Evolutionary conservation across 306 rosid species (phyloP), one percentile per base, ranked within the genome.

Genomic region (Crotalaria pallida): DNA sequence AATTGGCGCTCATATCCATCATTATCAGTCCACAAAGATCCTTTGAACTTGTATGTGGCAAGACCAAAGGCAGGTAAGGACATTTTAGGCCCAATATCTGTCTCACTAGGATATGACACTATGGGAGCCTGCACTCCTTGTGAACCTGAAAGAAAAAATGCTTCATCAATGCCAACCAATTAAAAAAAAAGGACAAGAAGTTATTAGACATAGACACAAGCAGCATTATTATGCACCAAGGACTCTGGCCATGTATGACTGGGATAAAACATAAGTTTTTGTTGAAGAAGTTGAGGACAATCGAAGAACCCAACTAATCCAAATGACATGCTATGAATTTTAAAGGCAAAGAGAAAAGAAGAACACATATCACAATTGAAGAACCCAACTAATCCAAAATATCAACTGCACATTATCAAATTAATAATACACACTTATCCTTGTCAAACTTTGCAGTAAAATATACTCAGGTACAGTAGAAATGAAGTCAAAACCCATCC

Each of bases 41-140:
- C 89, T 81, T 70, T 88, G 75, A 86, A 84, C 80, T 88, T 88
- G 91, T 88, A 84, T 1, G 96, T 82, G 52, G 96, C 89, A 79
- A 88, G 80, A 76, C 96, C 96, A 74, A 86, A 80, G 36, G 73
- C 84, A 23, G 85, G 89, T 19, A 88, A 80, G 0, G 76, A 67
- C 79, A 86, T 78, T 76, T 59, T 84, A 48, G 85, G 81, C 64
- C 67, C 48, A 61, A 84, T 79, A 72, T 80, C 91, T 10, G 78
- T 69, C 68, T 71, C 86, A 38, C 71, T 58, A 0, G 84, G 75
- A 63, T 59, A 56, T 23, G 80, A 78, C 79, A 79, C 45, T 27
- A 58, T 38, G 13, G 91, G 86, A 65, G 79, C 75, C 40, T 21
- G 81, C 44, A 62, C 73, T 34, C 65, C 62, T 53, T 58, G 83